Conservation (phyloP, 768 basidiomycete genomes). For the Lepiota venenata region DNA sequence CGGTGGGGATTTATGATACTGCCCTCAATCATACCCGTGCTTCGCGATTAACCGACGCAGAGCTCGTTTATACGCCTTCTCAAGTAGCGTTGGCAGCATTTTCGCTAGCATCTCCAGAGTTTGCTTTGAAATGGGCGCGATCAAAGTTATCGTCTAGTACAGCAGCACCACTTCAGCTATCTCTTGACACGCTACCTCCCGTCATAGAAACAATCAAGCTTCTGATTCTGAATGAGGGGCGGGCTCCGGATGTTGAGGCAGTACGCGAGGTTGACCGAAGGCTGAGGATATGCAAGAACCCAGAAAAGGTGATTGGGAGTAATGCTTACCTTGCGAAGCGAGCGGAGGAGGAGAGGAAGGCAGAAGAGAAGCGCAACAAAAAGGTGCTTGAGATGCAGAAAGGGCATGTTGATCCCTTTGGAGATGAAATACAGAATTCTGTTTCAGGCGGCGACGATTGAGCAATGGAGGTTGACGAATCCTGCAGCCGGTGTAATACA, state of each 20-base stretch:
- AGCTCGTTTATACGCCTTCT: conserved; percentile 88
- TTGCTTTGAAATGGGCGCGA: conserved; percentile 60
- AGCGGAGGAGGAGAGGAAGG: conserved; percentile 67
- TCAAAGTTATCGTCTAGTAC: conserved; percentile 26
- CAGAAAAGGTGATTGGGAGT: conserved; percentile 92
- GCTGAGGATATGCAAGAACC: conserved; percentile 88
- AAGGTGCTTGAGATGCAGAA: conserved; percentile 51
- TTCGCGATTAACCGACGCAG: conserved; percentile 88
- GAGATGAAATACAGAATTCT: conserved; percentile 42
- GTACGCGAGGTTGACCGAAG: conserved; percentile 90
- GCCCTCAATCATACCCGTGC: conserved; percentile 67
- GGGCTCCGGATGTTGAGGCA: conserved; percentile 71
- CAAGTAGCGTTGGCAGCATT: conserved; percentile 89
- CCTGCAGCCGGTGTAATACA: conserved; percentile 1
- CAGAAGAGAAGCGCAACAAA: conserved; percentile 63
- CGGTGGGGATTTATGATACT: conserved; percentile 56
- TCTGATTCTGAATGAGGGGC: conserved; percentile 51
- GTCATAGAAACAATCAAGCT: conserved; percentile 52
- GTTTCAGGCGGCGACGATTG: conserved; percentile 58
- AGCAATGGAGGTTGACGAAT: background rate
- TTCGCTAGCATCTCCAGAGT: conserved; percentile 56
- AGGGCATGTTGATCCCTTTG: conserved; percentile 67
- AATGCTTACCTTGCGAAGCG: conserved; percentile 73
- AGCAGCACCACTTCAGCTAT: conserved; percentile 7
- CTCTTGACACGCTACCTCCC: conserved; percentile 4